Percentiles rank a stretch among this genome's conserved stretches.
Evolutionary conservation across 208 protist species (phyloP).

Genomic region (Lotmaria passim): DNA sequence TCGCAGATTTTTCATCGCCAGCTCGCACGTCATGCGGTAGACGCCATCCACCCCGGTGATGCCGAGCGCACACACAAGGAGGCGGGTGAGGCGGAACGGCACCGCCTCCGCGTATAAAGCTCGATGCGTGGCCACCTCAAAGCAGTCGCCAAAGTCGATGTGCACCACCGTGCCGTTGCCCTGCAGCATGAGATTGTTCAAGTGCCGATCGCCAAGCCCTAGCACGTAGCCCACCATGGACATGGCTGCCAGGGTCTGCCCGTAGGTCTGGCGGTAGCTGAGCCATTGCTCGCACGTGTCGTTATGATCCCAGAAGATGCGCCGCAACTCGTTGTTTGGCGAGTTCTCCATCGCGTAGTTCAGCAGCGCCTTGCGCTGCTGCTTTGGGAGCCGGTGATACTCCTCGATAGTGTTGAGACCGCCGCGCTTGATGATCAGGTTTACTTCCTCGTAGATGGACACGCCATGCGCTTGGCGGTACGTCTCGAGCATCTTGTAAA

Average conservation of each 20-base stretch:
- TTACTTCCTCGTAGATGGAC: slow-evolving; percentile 89
- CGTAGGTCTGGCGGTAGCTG: slow-evolving; percentile 97
- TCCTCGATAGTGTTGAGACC: slow-evolving; percentile 77
- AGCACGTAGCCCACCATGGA: slow-evolving; percentile 99
- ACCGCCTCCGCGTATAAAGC: slow-evolving; percentile 99
- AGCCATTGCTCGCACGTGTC: slow-evolving; percentile 99
- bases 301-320: slow-evolving; percentile 97
- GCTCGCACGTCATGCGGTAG: slow-evolving; percentile 97
- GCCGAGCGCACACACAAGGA: slow-evolving; percentile 99
- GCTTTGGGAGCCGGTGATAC: slow-evolving; percentile 82
- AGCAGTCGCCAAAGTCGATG: slow-evolving; percentile 99
- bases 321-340: slow-evolving; percentile 95
- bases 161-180: slow-evolving; percentile 98
- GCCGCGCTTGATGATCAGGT: slow-evolving; percentile 80
- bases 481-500: slow-evolving; percentile 92
- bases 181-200: slow-evolving; percentile 99
- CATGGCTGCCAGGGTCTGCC: slow-evolving; percentile 98
- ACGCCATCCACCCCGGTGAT: slow-evolving; percentile 98
- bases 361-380: slow-evolving; percentile 88
- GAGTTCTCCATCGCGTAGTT: slow-evolving; percentile 94
- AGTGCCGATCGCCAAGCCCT: slow-evolving; percentile 99
- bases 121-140: slow-evolving; percentile 99
- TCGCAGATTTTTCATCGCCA: slow-evolving; percentile 98
- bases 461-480: slow-evolving; percentile 66
- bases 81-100: slow-evolving; percentile 99